Base-by-base conservation (phyloP, 2,329 filamentous ascomycete species). In the Trichoderma sp. region DNA sequence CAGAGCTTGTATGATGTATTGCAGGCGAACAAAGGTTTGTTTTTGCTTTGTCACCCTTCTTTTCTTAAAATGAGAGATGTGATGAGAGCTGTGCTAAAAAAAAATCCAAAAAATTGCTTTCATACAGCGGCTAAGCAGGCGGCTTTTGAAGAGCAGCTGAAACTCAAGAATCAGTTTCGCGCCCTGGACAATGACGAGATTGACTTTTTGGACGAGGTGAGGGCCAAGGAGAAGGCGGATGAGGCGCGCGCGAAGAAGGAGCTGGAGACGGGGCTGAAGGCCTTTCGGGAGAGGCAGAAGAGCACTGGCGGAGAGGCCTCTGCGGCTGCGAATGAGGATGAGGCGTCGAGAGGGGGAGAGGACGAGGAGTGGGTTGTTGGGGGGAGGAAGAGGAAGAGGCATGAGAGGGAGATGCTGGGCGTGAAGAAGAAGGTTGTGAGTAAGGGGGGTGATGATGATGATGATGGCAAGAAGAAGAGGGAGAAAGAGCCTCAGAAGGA, bases 11-110 rank as follows among this genome's bases (percentile, higher is more conserved):
- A 86, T 76, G 92, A 94, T 54, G 85, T 91, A 2, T 79, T 96
- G 63, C 90, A 95, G 80, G 92, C 90, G 54, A 96, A 96, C 79
- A 95, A 94, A 87, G 90, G 89, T 91, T 68, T n/a, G 66, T 65
- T 2, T 67, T 30, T 1, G 1, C 67, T 30, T 13, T 54, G 16
- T n/a, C n/a, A n/a, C n/a, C n/a, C n/a, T n/a, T n/a, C 10, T 37
- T 56, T 46, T 66, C 43, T 65, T 58, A 10, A 26, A 21, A 6
- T 24, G 39, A 16, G 39, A 16, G 4, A 24, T 14, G 4, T 14
- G 34, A 26, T 26, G 16, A 26, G 11, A 21, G 3, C 3, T 14
- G 21, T 52, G 39, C 39, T 30, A 26, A 26, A 26, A 26, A 26
- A 26, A 26, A 28, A 66, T n/a, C n/a, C n/a, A 11, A 18, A 5